A percentile compares a stretch with the other conserved stretches of the same genome.
phyloP scores from a whole-genome alignment of 2,329 filamentous ascomycete species.

The Nothopassalora personata region DNA sequence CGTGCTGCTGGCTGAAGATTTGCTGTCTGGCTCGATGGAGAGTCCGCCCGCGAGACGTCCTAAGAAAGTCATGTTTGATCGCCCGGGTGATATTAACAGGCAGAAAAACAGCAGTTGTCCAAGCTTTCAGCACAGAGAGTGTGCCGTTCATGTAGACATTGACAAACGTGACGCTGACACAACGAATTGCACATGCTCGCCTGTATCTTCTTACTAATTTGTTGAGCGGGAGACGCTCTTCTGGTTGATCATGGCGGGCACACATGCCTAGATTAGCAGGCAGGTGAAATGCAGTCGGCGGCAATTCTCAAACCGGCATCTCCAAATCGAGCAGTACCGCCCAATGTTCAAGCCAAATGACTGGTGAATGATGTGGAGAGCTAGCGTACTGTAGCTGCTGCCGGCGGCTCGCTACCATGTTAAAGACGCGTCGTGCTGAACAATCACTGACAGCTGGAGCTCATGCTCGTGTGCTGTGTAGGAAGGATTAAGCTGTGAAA shows the following conservation, averaged over 20 bases:
- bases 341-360: background rate
- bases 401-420: background rate
- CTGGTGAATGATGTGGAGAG: background rate
- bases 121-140: background rate
- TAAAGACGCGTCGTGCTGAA: background rate
- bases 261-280: background rate
- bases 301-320: background rate
- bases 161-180: background rate
- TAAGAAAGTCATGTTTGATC: conserved; percentile 8
- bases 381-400: background rate
- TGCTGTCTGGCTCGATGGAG: conserved; percentile 1
- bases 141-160: background rate
- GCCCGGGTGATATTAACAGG: background rate
- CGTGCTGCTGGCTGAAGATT: conserved; percentile 2
- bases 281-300: background rate
- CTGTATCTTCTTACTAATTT: background rate
- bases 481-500: background rate
- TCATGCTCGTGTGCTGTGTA: background rate
- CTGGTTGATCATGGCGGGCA: background rate
- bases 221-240: background rate
- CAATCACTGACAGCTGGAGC: background rate
- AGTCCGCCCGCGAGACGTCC: conserved; percentile 10
- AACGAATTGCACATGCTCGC: background rate
- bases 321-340: background rate
- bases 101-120: too few species aligned